Base-by-base conservation (phyloP, 257 asterid genomes). In the Datura wrightii region DNA sequence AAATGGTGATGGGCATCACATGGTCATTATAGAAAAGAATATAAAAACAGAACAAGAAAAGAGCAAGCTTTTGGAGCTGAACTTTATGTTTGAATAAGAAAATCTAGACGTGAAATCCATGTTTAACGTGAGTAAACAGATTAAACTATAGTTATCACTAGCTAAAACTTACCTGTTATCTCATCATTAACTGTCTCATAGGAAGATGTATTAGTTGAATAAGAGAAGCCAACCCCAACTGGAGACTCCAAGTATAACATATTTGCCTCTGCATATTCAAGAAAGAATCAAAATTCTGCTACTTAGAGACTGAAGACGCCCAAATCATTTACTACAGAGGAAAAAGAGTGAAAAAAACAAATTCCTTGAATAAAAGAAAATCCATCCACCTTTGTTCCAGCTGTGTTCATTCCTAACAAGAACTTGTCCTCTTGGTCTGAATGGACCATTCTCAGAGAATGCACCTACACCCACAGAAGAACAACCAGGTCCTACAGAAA, bases 401-500 rank as follows among this genome's bases (percentile, higher is more conserved):
- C 97, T 93, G 71, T 92, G 83, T 67, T 88, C 89, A 90, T 93
- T 93, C 83, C 86, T 86, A 10, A 89, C 86, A 46, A 93, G 83
- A 79, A 82, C 88, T 58, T 88, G 84, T 63, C 93, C 93, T 66
- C 86, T 88, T 58, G 97, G 95, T 69, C 92, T 90, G 60, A 93
- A 92, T 60, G 97, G 97, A 66, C 97, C 97, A 89, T 93, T 92
- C 87, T 93, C 97, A 86, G 94, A 92, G 60, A 93, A 93, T 86
- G 95, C 97, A 79, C 97, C 97, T 66, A 92, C 93, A 11, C 97
- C 97, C 86, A 92, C 87, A 42, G 95, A 93, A 65, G 97, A 93
- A 54, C 97, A 93, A 44, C 97, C 97, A 79, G 95, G 97, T 74
- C 97, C 97, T 93, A 84, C 86, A 86, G 66, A 14, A 67, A 83